phyloP scores from a whole-genome alignment of 2,329 filamentous ascomycete genomes.

The Venturia pyrina region DNA sequence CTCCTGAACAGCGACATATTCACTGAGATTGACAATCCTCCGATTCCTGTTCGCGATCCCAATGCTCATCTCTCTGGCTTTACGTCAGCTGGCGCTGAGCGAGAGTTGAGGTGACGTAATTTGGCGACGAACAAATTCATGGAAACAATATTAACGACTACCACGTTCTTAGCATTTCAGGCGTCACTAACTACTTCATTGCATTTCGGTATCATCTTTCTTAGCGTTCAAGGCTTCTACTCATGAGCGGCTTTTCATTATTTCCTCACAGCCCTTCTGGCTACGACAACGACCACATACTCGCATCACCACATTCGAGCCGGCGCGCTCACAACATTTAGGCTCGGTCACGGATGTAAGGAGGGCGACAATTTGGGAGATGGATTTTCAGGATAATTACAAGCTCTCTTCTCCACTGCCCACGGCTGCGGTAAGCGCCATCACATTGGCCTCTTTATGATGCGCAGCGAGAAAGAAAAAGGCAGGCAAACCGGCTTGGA shows the following conservation, averaged over 20 bases:
- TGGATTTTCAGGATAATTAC: not conserved
- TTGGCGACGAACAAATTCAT: not conserved
- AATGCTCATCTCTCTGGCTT: not conserved
- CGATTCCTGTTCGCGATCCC: not conserved
- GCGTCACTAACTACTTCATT: not conserved
- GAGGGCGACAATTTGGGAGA: not conserved
- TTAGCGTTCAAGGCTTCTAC: not conserved
- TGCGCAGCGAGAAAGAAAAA: not conserved
- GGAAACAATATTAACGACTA: not conserved
- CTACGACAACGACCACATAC: not conserved
- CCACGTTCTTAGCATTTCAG: conserved; percentile 1
- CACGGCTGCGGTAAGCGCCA: not conserved
- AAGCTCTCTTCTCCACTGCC: not conserved
- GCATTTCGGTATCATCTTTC: not conserved
- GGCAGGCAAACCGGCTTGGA: not conserved
- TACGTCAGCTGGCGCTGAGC: not conserved
- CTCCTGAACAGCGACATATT: conserved; percentile 8
- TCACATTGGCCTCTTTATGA: not conserved
- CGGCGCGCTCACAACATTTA: not conserved
- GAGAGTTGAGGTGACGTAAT: not conserved
- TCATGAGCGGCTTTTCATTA: not conserved
- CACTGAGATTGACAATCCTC: not conserved
- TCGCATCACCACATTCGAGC: not conserved
- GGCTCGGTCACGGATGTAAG: not conserved
- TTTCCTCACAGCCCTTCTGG: not conserved